Percentiles rank a stretch among this genome's conserved stretches.
phyloP scores from a whole-genome alignment of 2,329 filamentous ascomycete genomes.

The Colletotrichum abscissum region DNA sequence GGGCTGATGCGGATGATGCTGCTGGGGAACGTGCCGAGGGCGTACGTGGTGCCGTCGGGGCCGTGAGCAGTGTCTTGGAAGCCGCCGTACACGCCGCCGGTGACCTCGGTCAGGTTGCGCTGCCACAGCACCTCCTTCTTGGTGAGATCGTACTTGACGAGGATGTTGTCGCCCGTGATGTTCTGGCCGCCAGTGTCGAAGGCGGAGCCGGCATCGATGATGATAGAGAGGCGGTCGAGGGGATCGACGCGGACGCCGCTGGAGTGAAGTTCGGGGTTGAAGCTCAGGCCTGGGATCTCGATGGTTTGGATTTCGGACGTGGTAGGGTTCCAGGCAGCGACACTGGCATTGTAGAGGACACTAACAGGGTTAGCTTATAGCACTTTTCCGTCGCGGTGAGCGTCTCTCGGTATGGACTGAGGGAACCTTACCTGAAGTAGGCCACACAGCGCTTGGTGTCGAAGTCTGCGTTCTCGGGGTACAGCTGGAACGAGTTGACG shows the following conservation, averaged over 20 bases:
- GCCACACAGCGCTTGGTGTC: slow-evolving; percentile 36
- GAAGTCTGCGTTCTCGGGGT: slow-evolving; percentile 40
- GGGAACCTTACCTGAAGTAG: slow-evolving; percentile 35
- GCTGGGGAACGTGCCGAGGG: slow-evolving; percentile 50
- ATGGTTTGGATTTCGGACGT: slow-evolving; percentile 41
- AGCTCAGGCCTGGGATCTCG: slow-evolving; percentile 44
- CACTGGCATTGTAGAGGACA: slow-evolving; percentile 47
- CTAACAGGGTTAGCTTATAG: neutral
- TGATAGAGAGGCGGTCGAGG: slow-evolving; percentile 46
- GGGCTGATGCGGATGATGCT: slow-evolving; percentile 47
- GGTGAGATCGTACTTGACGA: slow-evolving; percentile 48
- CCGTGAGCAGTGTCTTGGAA: slow-evolving; percentile 54
- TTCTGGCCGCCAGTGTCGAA: slow-evolving; percentile 48
- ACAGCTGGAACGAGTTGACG: slow-evolving; percentile 31
- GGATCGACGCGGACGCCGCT: slow-evolving; percentile 50
- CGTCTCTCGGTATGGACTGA: neutral
- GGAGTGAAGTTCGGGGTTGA: slow-evolving; percentile 43
- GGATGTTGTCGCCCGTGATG: slow-evolving; percentile 48
- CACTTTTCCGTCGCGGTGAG: neutral
- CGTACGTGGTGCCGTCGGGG: slow-evolving; percentile 47
- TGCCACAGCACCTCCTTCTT: slow-evolving; percentile 43
- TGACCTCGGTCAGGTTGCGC: slow-evolving; percentile 45
- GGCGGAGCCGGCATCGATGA: slow-evolving; percentile 48
- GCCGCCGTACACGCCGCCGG: slow-evolving; percentile 46
- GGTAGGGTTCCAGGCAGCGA: slow-evolving; percentile 46